Percentiles rank a stretch among this genome's conserved stretches.
Evolutionary conservation across 495 filamentous ascomycete genomes (phyloP).

Genomic region (Penicillium cataractarum): DNA sequence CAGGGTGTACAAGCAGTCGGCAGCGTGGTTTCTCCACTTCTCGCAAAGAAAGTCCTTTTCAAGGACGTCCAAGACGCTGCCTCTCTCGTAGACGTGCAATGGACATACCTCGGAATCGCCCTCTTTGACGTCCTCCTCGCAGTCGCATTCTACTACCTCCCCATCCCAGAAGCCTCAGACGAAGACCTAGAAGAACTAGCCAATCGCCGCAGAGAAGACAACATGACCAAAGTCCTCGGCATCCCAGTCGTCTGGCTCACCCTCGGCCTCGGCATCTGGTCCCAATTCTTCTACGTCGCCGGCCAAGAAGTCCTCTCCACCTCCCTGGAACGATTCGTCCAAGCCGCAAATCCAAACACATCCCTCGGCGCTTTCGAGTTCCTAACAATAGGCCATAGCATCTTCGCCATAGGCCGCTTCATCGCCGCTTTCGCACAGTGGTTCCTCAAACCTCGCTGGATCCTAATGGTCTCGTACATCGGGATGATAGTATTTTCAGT

Average conservation of each 20-base stretch:
- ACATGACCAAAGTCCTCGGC: slow-evolving; percentile 47
- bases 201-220: slow-evolving; percentile 53
- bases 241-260: slow-evolving; percentile 61
- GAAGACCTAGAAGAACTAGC: slow-evolving; percentile 61
- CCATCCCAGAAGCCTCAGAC: slow-evolving; percentile 69
- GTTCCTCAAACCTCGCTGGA: slow-evolving; percentile 63
- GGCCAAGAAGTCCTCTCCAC: slow-evolving; percentile 63
- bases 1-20: slow-evolving; percentile 72
- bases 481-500: slow-evolving; percentile 58
- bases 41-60: slow-evolving; percentile 66
- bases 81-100: slow-evolving; percentile 67
- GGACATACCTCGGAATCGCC: slow-evolving; percentile 71
- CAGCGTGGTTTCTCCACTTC: slow-evolving; percentile 61
- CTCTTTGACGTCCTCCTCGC: slow-evolving; percentile 67
- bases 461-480: slow-evolving; percentile 60
- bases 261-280: slow-evolving; percentile 57
- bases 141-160: slow-evolving; percentile 65
- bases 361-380: slow-evolving; percentile 44
- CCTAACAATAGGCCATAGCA: slow-evolving; percentile 57
- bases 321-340: slow-evolving; percentile 48
- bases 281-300: slow-evolving; percentile 68
- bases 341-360: slow-evolving; percentile 33
- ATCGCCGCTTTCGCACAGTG: slow-evolving; percentile 56
- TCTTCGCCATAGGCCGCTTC: slow-evolving; percentile 68
- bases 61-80: slow-evolving; percentile 51